Evolutionary conservation across 768 basidiomycete species (phyloP), one percentile per base, ranked within the genome.

Genomic region (Trametes sanguinea): DNA sequence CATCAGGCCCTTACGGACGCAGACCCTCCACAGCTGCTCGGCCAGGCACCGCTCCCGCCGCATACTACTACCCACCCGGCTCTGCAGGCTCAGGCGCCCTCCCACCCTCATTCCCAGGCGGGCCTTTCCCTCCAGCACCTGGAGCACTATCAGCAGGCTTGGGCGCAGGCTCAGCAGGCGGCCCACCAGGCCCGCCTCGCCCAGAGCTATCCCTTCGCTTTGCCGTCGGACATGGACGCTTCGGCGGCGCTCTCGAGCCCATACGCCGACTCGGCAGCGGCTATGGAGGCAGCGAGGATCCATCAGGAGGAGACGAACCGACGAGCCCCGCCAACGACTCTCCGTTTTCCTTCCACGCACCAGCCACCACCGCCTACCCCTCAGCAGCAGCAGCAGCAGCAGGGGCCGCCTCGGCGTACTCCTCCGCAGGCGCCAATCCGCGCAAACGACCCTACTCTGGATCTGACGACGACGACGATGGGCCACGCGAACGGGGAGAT

Each of bases 301-400:
- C 54, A 46, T 13, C 52, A 72, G 68, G 65, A 63, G 65, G 56
- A 69, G 68, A 70, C 66, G 72, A 75, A 58, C 72, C 71, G 52
- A 66, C 70, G 62, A 67, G 70, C 61, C 71, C 74, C 64, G 57
- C 67, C 66, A 57, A 16, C 65, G 87, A 87, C 75, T 87, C 85
- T 62, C 89, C 89, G 57, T 90, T 90, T 84, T 89, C 81, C 79
- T 91, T 89, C 85, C 83, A 86, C 78, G 82, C 88, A 65, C 87
- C 86, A 72, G 75, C 80, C 54, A 75, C 79, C 76, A 63, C 77
- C 76, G 76, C 62, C 29, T 17, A 62, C 45, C 40, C 62, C 22
- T 61, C 66, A 57, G 59, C 54, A 29, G 37, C 61, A 60, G 39
- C 61, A 60, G 39, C 70, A 59, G 58, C 53, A 33, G 17, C 61